Evolutionary conservation across 148 eudicot genomes (phyloP).

Genomic region (Amaranthus palmeri): DNA sequence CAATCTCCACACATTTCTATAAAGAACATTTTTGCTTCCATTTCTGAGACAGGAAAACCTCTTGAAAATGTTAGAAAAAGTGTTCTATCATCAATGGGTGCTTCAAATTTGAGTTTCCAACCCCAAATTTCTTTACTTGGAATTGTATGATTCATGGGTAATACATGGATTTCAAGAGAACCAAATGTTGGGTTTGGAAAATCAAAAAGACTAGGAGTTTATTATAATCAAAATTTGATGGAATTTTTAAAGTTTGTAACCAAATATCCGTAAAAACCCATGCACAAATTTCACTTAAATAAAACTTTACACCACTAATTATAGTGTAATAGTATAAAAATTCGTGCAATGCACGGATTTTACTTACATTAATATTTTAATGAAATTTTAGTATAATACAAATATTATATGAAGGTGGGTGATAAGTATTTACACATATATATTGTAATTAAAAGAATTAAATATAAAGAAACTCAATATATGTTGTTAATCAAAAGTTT

Average conservation of each 20-base stretch:
- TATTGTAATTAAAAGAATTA: too few species aligned
- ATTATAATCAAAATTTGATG: background rate
- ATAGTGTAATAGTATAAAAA: too few species aligned
- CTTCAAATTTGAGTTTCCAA: slow-evolving; percentile 27
- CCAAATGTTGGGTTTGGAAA: slow-evolving; percentile 29
- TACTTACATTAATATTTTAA: too few species aligned
- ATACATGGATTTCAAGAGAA: slow-evolving; percentile 6
- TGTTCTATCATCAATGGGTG: slow-evolving; percentile 29
- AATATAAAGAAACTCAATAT: too few species aligned
- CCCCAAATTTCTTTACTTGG: slow-evolving; percentile 14
- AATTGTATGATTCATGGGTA: slow-evolving; percentile 2
- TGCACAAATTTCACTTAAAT: slow-evolving; percentile 25
- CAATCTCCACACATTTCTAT: slow-evolving; percentile 31
- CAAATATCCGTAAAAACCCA: slow-evolving; percentile 35
- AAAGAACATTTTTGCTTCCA: slow-evolving; percentile 28
- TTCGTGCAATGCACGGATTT: too few species aligned
- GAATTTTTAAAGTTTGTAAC: slow-evolving; percentile 17
- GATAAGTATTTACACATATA: too few species aligned
- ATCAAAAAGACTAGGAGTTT: slow-evolving; percentile 8
- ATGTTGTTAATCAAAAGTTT: too few species aligned
- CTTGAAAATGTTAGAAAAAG: slow-evolving; percentile 35
- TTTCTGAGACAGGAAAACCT: slow-evolving; percentile 33
- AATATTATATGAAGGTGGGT: too few species aligned
- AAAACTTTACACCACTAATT: slow-evolving; percentile 22
- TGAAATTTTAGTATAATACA: too few species aligned